Percentiles rank a stretch among this genome's conserved stretches.
Conservation (phyloP, 2,329 filamentous ascomycete genomes). For the Capronia americana region DNA sequence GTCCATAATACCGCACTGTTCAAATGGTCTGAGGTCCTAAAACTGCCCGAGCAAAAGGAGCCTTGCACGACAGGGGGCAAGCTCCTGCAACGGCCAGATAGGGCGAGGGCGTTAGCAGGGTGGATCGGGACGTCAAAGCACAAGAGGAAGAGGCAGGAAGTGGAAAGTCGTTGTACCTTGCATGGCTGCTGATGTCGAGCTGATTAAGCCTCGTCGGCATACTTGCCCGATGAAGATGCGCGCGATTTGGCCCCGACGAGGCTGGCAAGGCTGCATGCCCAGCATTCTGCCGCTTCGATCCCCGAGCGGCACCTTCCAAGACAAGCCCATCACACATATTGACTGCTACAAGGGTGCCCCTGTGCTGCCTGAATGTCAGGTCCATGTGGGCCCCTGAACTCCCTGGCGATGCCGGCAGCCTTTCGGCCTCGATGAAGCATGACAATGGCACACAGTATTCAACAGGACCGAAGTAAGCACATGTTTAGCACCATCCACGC, state of each 20-base stretch:
- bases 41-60: neutral
- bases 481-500: too few species aligned
- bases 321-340: too few species aligned
- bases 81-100: neutral
- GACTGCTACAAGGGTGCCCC: too few species aligned
- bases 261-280: neutral
- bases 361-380: neutral
- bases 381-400: neutral
- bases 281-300: too few species aligned
- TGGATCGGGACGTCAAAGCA: neutral
- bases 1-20: neutral
- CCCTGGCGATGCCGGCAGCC: neutral
- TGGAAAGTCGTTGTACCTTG: constrained; percentile 1
- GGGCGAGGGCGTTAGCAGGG: neutral
- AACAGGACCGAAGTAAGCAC: too few species aligned
- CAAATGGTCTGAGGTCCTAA: neutral
- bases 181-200: neutral
- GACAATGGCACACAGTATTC: too few species aligned
- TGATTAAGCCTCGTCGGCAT: neutral
- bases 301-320: too few species aligned
- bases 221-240: neutral
- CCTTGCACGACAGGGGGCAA: neutral
- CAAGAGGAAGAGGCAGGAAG: neutral
- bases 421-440: neutral
- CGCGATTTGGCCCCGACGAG: neutral